Evolutionary conservation across 108 stramenopile species (phyloP), one percentile per base, ranked within the genome.

Genomic region (Conticribra weissflogii): DNA sequence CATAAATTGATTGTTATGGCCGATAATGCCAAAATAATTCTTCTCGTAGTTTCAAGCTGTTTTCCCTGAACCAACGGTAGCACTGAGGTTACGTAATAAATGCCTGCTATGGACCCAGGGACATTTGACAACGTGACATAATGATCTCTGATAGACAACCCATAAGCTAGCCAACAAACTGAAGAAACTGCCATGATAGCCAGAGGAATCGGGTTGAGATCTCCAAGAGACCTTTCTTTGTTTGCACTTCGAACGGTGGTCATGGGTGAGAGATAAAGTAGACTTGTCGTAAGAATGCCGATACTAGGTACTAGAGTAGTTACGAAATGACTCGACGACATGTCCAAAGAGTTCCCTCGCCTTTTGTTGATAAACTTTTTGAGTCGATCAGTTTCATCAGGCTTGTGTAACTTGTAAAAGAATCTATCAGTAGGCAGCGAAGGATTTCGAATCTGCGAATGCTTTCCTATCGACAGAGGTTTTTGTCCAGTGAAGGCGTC

Each of bases 81-180:
- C 23, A 74, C 52, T 21, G 72, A 55, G 21, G 62, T 65, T 3
- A 82, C 64, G 59, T 83, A 85, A 54, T 75, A 81, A 33, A 85
- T 79, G 19, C 67, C 59, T 18, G 63, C 64, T 47, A 85, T 50
- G 21, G 53, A 65, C 16, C 84, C 84, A 2, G 79, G 71, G 3
- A 80, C 55, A 70, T 85, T 85, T 2, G 81, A 82, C 27, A 85
- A 57, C 0, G 78, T 68, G 12, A 85, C 79, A 57, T 71, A 81
- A 4, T 75, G 69, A 68, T 85, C 79, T 16, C 62, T 65, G 45
- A 79, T 60, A 22, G 70, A 70, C 15, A 85, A 50, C 7, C 84
- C 84, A 55, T 85, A 83, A 1, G 54, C 71, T 29, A 85, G 51
- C 84, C 84, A 85, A 31, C 65, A 71, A 3, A 82, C 31, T 15